Evolutionary conservation across 495 filamentous ascomycete genomes (phyloP).

Genomic region (Penicillium simplicissimum): DNA sequence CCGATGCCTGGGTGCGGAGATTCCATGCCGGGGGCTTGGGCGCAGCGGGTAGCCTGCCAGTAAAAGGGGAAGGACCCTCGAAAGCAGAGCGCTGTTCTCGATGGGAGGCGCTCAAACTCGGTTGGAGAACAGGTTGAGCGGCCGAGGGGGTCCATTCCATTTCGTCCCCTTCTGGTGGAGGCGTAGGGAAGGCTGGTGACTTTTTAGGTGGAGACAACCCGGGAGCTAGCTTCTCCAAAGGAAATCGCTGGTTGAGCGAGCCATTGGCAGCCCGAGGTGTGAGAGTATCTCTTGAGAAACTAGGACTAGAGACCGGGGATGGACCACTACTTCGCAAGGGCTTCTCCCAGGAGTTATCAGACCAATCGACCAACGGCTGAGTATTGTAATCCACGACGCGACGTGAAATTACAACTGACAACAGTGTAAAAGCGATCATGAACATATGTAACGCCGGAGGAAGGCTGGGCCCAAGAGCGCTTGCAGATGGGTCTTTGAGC

Average conservation of each 20-base stretch:
- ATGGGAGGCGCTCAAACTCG: slow-evolving; percentile 37
- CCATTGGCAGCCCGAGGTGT: slow-evolving; percentile 24
- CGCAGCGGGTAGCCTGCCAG: slow-evolving; percentile 62
- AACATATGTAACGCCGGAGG: slow-evolving; percentile 56
- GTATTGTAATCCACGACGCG: slow-evolving; percentile 53
- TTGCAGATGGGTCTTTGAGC: slow-evolving; percentile 50
- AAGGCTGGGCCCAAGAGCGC: slow-evolving; percentile 40
- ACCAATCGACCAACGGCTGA: slow-evolving; percentile 57
- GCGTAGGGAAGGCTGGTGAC: slow-evolving; percentile 36
- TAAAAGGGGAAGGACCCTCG: slow-evolving; percentile 57
- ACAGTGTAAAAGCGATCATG: slow-evolving; percentile 52
- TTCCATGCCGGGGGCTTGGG: slow-evolving; percentile 64
- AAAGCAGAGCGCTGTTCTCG: slow-evolving; percentile 35
- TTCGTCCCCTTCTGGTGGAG: slow-evolving; percentile 45
- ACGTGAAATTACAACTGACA: slow-evolving; percentile 47
- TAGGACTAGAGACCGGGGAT: slow-evolving; percentile 21
- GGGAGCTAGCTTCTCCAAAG: slow-evolving; percentile 42
- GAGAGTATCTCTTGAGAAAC: slow-evolving; percentile 15
- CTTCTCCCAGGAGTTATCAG: slow-evolving; percentile 42
- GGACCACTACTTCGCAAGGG: slow-evolving; percentile 32
- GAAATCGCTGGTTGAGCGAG: slow-evolving; percentile 36
- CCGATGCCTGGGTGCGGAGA: slow-evolving; percentile 57
- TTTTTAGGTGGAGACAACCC: slow-evolving; percentile 26
- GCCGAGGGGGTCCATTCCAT: slow-evolving; percentile 86
- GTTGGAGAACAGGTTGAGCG: slow-evolving; percentile 43